Percentiles rank a stretch among this genome's conserved stretches.
Conservation (phyloP, 1,284 basidiomycete species). For the Trichosporon asahii region DNA sequence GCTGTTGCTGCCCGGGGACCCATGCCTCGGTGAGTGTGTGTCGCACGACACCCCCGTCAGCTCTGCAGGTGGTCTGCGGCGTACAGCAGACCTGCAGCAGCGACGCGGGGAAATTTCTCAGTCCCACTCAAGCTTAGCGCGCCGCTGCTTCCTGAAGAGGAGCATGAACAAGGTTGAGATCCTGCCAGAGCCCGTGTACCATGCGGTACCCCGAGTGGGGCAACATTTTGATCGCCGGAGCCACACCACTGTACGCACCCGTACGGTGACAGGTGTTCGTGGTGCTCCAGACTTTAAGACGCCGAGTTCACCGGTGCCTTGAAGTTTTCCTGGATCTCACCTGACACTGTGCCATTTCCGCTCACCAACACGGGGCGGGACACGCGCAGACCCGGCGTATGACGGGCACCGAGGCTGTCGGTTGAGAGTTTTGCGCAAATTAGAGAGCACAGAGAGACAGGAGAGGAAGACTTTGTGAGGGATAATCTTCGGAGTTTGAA, state of each 20-base stretch:
- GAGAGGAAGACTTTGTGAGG: background rate
- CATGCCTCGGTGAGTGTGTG: background rate
- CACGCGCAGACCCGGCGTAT: background rate
- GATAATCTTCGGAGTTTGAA: background rate
- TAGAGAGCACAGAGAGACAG: background rate
- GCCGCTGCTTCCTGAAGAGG: background rate
- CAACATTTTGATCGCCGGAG: conserved; percentile 3
- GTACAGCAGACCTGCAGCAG: too few relatives aligned
- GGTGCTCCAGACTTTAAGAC: background rate
- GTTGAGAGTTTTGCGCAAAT: background rate
- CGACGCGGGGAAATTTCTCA: background rate
- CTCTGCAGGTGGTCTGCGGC: too few relatives aligned
- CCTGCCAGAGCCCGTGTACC: background rate
- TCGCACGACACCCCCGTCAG: background rate
- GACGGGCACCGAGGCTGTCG: background rate
- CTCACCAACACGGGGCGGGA: too few relatives aligned
- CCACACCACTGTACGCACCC: background rate
- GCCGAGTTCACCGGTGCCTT: background rate
- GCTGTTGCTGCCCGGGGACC: too few relatives aligned
- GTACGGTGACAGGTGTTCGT: background rate
- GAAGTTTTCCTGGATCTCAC: background rate
- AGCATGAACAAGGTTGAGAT: background rate
- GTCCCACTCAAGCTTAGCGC: background rate
- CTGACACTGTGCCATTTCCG: background rate
- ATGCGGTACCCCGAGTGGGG: background rate